Conservation (phyloP, 177 flowering plant genomes). For the Vitis hybrid region DNA sequence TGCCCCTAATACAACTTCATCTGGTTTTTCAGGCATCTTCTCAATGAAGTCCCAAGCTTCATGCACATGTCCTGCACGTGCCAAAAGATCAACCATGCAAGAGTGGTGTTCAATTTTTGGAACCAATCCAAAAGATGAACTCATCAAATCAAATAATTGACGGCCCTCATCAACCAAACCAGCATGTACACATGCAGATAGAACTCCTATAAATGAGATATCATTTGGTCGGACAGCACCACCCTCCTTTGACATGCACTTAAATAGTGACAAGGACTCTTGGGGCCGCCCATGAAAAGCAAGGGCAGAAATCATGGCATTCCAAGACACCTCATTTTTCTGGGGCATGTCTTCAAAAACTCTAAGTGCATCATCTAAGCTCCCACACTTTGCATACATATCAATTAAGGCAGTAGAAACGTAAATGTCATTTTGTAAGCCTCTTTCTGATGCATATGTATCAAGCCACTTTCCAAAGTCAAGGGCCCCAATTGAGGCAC, state of each 20-base stretch:
- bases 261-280: conserved; percentile 59
- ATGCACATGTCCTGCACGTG: conserved; percentile 62
- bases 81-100: conserved; percentile 78
- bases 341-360: conserved; percentile 58
- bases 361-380: conserved; percentile 43
- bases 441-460: conserved; percentile 42
- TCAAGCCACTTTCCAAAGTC: conserved; percentile 59
- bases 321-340: conserved; percentile 71
- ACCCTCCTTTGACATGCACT: conserved; percentile 39
- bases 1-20: conserved; percentile 60
- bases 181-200: conserved; percentile 81
- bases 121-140: conserved; percentile 39
- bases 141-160: conserved; percentile 48
- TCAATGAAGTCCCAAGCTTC: conserved; percentile 70
- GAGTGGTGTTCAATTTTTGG: conserved; percentile 81
- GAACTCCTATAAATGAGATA: conserved; percentile 62
- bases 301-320: conserved; percentile 65
- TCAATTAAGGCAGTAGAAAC: conserved; percentile 63
- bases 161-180: conserved; percentile 72
- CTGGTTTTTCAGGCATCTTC: conserved; percentile 71
- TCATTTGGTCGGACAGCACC: conserved; percentile 42
- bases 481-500: conserved; percentile 63
- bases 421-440: conserved; percentile 39
- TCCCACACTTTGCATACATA: conserved; percentile 80
- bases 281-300: conserved; percentile 61